Evolutionary conservation across 768 basidiomycete genomes (phyloP).

Genomic region (Dentipellis fragilis): DNA sequence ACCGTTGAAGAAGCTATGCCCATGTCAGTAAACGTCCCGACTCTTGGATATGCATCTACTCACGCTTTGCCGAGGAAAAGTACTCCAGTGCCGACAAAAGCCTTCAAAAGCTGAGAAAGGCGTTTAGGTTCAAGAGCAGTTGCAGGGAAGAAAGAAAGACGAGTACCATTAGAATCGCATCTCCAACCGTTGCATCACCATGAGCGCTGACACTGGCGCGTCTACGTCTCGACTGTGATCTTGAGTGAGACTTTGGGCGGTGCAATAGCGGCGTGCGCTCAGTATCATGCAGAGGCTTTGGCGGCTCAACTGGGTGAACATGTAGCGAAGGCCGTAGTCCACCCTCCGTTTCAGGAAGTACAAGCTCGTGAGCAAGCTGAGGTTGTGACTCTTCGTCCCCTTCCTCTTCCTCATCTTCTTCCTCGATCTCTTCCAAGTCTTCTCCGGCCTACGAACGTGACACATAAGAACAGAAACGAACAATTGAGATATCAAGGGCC

Average conservation of each 20-base stretch:
- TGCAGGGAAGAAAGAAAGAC: neutral
- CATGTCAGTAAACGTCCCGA: neutral
- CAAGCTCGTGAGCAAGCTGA: neutral
- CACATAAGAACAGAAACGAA: neutral
- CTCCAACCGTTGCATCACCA: slow-evolving; percentile 84
- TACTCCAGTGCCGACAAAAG: slow-evolving; percentile 93
- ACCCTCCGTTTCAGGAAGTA: neutral
- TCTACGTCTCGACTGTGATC: slow-evolving; percentile 45
- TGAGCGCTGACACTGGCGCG: slow-evolving; percentile 47
- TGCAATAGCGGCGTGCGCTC: slow-evolving; percentile 53
- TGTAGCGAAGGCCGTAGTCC: slow-evolving; percentile 3
- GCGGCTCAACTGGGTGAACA: slow-evolving; percentile 4
- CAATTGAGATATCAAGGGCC: neutral
- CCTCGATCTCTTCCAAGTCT: slow-evolving; percentile 64
- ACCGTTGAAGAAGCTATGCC: slow-evolving; percentile 81
- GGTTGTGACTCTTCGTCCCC: slow-evolving; percentile 19
- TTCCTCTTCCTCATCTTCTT: slow-evolving; percentile 42
- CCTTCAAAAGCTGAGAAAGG: slow-evolving; percentile 63
- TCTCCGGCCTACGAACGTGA: slow-evolving; percentile 60
- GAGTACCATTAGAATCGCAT: slow-evolving; percentile 84
- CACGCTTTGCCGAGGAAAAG: slow-evolving; percentile 93
- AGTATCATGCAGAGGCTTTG: slow-evolving; percentile 5
- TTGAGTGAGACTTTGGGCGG: slow-evolving; percentile 25
- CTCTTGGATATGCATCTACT: slow-evolving; percentile 18
- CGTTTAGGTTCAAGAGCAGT: neutral